Evolutionary conservation across 148 eudicot genomes (phyloP), one percentile per base, ranked within the genome.

Genomic region (Mesembryanthemum crystallinum): DNA sequence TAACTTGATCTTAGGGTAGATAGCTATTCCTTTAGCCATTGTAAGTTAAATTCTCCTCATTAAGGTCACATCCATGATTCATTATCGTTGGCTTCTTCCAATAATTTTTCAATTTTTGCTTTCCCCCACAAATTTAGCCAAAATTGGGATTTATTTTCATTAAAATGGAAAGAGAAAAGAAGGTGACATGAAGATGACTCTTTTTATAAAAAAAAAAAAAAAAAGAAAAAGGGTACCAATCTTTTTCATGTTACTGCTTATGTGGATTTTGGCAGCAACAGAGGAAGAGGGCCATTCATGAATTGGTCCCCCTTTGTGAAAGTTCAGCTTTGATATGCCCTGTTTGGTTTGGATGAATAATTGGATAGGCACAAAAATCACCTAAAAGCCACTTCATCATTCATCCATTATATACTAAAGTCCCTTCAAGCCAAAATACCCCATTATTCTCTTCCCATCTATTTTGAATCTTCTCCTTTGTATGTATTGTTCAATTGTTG

Each of bases 241-340:
- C 66, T 59, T 27, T 13, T 39, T 59, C n/a, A 24, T n/a, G 63
- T 17, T n/a, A 6, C 23, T 35, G 23, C 14, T 47, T 64, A 12
- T 64, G n/a, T 32, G 45, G 67, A 52, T 39, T 73, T 66, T 66
- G 76, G 76, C 59, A 73, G 54, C 32, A 58, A 60, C 54, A 35
- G 20, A 37, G 66, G 49, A 79, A 73, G 45, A 67, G 69, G 68
- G 30, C 61, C 69, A 67, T 14, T 64, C 20, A 67, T n/a, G n/a
- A n/a, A n/a, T n/a, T 35, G 33, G 32, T 73, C 65, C 67, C 76
- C 42, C 30, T 27, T n/a, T n/a, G n/a, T n/a, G n/a, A n/a, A n/a
- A n/a, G n/a, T n/a, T n/a, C n/a, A n/a, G n/a, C n/a, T n/a, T n/a
- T n/a, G n/a, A n/a, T n/a, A n/a, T n/a, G n/a, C n/a, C n/a, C n/a